phyloP scores from a whole-genome alignment of 2,329 filamentous ascomycete species.

The Colletotrichum cuscutae region DNA sequence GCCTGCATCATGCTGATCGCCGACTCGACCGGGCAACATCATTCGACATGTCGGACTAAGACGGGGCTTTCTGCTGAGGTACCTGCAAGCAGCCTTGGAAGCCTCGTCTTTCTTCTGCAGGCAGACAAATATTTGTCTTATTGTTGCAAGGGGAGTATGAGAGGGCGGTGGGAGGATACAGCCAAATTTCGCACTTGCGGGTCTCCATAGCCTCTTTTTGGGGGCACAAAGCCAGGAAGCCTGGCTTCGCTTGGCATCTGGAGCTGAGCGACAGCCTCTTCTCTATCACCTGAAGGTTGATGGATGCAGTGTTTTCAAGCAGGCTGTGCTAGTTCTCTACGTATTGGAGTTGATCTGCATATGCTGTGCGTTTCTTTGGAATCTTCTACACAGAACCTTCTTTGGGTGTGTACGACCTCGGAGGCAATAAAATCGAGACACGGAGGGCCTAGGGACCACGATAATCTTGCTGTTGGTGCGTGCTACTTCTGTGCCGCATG shows the following conservation, averaged over 20 bases:
- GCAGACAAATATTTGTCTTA: constrained; percentile 18
- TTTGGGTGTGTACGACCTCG: not conserved
- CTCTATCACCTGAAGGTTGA: not conserved
- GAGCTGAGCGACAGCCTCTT: not conserved
- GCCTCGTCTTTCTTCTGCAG: not conserved
- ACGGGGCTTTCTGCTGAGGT: not conserved
- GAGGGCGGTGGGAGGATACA: constrained; percentile 1
- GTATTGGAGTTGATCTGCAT: not conserved
- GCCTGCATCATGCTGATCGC: constrained; percentile 8
- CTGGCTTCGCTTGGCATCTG: not conserved
- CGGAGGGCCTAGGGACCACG: not conserved
- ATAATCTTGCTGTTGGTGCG: not conserved
- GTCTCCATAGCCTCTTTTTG: constrained; percentile 18
- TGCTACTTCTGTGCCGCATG: not conserved
- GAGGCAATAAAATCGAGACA: not conserved
- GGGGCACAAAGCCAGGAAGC: not conserved
- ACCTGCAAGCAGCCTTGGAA: not conserved
- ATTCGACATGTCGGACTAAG: constrained; percentile 10
- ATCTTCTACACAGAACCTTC: not conserved
- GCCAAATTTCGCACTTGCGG: constrained; percentile 8
- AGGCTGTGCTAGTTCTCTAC: not conserved
- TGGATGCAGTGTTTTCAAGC: not conserved
- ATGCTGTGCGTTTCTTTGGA: not conserved
- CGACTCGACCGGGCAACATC: constrained; percentile 2
- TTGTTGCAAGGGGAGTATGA: not conserved